Evolutionary conservation across 2,329 filamentous ascomycete genomes (phyloP).

Genomic region (Scleromitrula shiraiana): DNA sequence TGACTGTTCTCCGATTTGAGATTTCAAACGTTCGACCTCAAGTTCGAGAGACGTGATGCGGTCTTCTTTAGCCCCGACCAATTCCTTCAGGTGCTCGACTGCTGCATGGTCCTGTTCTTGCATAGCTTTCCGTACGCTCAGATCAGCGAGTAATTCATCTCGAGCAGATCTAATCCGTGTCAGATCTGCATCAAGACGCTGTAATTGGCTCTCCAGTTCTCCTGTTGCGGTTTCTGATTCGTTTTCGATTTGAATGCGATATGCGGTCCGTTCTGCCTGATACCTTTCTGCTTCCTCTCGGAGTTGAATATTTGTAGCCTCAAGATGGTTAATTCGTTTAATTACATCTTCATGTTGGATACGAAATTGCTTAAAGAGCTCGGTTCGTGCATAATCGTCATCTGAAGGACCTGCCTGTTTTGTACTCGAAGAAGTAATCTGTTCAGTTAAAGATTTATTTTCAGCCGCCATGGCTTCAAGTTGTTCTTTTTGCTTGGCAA

Average conservation of each 20-base stretch:
- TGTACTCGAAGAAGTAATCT: slow-evolving; percentile 65
- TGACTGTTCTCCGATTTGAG: slow-evolving; percentile 43
- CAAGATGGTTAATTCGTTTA: slow-evolving; percentile 82
- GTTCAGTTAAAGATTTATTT: slow-evolving; percentile 64
- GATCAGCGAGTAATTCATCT: slow-evolving; percentile 79
- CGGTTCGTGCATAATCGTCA: slow-evolving; percentile 87
- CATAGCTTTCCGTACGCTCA: slow-evolving; percentile 67
- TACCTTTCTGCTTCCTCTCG: slow-evolving; percentile 79
- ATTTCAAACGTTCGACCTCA: slow-evolving; percentile 64
- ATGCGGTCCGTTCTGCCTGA: slow-evolving; percentile 76
- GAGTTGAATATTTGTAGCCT: slow-evolving; percentile 78
- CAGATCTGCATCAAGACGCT: slow-evolving; percentile 74
- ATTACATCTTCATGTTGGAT: slow-evolving; percentile 87
- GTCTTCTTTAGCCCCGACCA: slow-evolving; percentile 70
- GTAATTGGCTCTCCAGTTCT: slow-evolving; percentile 76
- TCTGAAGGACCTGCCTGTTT: slow-evolving; percentile 69
- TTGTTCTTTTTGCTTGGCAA: slow-evolving; percentile 82
- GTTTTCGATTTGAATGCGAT: slow-evolving; percentile 71
- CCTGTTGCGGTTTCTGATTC: slow-evolving; percentile 65
- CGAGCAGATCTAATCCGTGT: slow-evolving; percentile 75
- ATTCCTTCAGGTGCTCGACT: slow-evolving; percentile 66
- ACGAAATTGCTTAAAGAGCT: slow-evolving; percentile 88
- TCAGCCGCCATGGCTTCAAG: slow-evolving; percentile 71
- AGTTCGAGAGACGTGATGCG: slow-evolving; percentile 76
- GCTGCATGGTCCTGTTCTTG: slow-evolving; percentile 70